Percentiles rank a stretch among this genome's conserved stretches.
Conservation (phyloP, 345 rosid genomes). For the Chamaenerion angustifolium region DNA sequence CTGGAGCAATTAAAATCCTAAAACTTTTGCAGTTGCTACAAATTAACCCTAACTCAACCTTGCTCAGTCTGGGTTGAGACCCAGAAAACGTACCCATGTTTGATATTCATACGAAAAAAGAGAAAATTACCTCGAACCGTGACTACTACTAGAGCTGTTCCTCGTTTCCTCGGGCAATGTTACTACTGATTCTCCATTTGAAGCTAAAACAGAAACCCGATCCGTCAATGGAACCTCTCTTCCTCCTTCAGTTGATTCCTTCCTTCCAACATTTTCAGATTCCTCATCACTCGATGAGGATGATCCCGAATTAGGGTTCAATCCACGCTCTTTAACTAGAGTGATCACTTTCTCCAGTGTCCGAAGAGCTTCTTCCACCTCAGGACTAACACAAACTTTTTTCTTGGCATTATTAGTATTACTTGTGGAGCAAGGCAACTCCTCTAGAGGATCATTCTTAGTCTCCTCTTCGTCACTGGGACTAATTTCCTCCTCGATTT, state of each 20-base stretch:
- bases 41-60: too few species aligned
- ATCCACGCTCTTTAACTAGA: conserved; percentile 30
- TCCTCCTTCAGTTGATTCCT: conserved; percentile 9
- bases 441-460: neutral
- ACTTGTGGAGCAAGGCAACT: neutral
- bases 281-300: conserved; percentile 22
- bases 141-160: conserved; percentile 15
- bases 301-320: conserved; percentile 12
- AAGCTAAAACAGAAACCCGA: conserved; percentile 16
- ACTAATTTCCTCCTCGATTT: conserved; percentile 54
- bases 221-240: conserved; percentile 15
- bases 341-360: conserved; percentile 59
- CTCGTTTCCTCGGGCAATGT: conserved; percentile 23
- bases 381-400: conserved; percentile 31
- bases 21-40: too few species aligned
- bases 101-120: too few species aligned
- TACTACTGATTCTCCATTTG: conserved; percentile 15
- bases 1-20: too few species aligned
- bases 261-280: conserved; percentile 11
- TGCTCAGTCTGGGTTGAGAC: too few species aligned
- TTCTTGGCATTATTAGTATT: conserved; percentile 18
- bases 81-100: too few species aligned
- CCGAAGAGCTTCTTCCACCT: conserved; percentile 62
- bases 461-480: conserved; percentile 13
- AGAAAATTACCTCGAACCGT: conserved; percentile 22